Conservation (phyloP, 169 alveolate genomes). For the Cyclospora cayetanensis region DNA sequence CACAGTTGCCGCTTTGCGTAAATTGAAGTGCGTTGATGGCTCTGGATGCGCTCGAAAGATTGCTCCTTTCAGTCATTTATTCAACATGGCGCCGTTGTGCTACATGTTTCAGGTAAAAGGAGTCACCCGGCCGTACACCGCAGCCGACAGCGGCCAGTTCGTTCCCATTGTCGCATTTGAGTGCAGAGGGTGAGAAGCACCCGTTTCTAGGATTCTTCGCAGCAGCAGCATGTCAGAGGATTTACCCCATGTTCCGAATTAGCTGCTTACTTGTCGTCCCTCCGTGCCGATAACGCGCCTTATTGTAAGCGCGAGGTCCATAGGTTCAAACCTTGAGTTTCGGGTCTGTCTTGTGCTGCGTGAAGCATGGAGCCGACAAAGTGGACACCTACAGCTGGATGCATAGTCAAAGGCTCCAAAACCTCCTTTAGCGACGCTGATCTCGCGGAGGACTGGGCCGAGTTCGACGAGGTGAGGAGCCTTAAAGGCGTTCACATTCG, state of each 20-base stretch:
- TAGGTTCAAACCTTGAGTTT: neutral
- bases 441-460: constrained; percentile 63
- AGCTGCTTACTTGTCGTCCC: neutral
- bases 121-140: constrained; percentile 63
- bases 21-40: too few species aligned
- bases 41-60: too few species aligned
- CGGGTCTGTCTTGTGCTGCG: neutral
- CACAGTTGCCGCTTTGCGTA: too few species aligned
- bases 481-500: too few species aligned
- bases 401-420: neutral
- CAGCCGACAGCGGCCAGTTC: constrained; percentile 64
- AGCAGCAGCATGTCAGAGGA: too few species aligned
- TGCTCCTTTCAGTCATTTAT: neutral
- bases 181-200: constrained; percentile 65
- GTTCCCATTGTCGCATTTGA: constrained; percentile 65
- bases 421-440: constrained; percentile 13
- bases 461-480: constrained; percentile 59
- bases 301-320: neutral
- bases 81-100: neutral
- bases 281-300: neutral
- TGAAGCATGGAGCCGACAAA: constrained; percentile 45
- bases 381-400: constrained; percentile 60
- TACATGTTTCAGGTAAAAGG: constrained; percentile 27
- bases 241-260: neutral
- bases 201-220: too few species aligned